Evolutionary conservation across 371 early-diverging fungal species (phyloP), one percentile per base, ranked within the genome.

Genomic region (Lichtheimia ramosa): DNA sequence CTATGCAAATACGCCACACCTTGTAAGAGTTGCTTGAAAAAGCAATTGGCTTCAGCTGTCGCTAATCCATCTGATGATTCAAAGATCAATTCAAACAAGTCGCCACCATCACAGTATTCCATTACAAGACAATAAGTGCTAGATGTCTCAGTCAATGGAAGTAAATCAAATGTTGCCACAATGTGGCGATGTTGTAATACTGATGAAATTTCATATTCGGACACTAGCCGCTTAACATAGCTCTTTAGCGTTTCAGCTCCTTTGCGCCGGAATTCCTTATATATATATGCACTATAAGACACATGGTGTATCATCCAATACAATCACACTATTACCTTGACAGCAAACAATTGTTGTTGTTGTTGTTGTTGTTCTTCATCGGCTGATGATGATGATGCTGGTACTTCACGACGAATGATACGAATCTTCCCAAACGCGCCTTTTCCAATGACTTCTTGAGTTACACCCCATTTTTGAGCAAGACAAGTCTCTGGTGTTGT

Each of bases 161-260:
- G 89, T n/a, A 98, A 73, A 73, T 98, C 97, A 12, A 96, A 82
- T 0, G 96, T 96, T 65, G 91, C 85, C 14, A 97, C 91, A 10
- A 98, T 71, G 70, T 97, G 94, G 54, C 81, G 79, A 69, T 96
- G 94, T 49, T 88, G 82, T 48, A 97, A 79, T 23, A 90, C 86
- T 2, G 94, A 92, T 39, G 88, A 85, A 60, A 96, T 96, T 70
- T 95, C 93, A 66, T 94, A 96, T 77, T 96, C 96, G 62, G 89
- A 82, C 28, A 89, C 91, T 58, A 96, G 74, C 67, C 89, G 89
- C 65, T 96, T 96, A 78, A 96, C 82, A 68, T 95, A 97, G 48
- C 75, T 74, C 56, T 79, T 82, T 23, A 81, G 64, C 5, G 79
- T 63, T 66, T 92, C 90, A 25, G 79, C 69, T 41, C 71, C 51